Conservation (phyloP, 352 stramenopile genomes). For the Plasmopara viticola region DNA sequence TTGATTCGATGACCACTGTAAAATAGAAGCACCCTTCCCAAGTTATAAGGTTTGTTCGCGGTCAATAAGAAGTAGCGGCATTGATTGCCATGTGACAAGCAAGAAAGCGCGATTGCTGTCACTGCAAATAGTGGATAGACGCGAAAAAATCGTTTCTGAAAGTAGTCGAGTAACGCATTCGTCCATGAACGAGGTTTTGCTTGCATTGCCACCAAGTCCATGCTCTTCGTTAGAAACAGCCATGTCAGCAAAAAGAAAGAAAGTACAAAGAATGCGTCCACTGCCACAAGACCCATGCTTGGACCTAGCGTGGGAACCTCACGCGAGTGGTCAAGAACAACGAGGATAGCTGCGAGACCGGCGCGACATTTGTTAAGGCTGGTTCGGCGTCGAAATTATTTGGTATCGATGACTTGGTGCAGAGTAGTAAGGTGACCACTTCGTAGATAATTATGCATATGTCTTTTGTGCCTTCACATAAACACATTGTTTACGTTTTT, state of each 20-base stretch:
- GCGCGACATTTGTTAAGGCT: background rate
- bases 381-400: background rate
- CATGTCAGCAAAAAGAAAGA: constrained; percentile 23
- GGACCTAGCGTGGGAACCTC: constrained; percentile 6
- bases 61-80: background rate
- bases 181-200: constrained; percentile 12
- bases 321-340: constrained; percentile 24
- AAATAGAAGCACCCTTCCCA: constrained; percentile 35
- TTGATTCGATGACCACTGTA: constrained; percentile 24
- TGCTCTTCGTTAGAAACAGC: constrained; percentile 23
- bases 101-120: constrained; percentile 24
- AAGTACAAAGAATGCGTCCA: constrained; percentile 41
- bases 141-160: constrained; percentile 44
- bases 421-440: too few species aligned
- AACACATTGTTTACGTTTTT: too few species aligned
- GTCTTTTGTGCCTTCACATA: too few species aligned
- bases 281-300: constrained; percentile 21
- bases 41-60: constrained; percentile 22
- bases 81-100: constrained; percentile 26
- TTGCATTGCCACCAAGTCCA: constrained; percentile 19
- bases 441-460: too few species aligned
- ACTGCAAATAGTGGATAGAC: constrained; percentile 50
- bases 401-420: too few species aligned
- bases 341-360: constrained; percentile 20
- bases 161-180: constrained; percentile 33